phyloP scores from a whole-genome alignment of 257 asterid genomes.

The Haberlea rhodopensis region DNA sequence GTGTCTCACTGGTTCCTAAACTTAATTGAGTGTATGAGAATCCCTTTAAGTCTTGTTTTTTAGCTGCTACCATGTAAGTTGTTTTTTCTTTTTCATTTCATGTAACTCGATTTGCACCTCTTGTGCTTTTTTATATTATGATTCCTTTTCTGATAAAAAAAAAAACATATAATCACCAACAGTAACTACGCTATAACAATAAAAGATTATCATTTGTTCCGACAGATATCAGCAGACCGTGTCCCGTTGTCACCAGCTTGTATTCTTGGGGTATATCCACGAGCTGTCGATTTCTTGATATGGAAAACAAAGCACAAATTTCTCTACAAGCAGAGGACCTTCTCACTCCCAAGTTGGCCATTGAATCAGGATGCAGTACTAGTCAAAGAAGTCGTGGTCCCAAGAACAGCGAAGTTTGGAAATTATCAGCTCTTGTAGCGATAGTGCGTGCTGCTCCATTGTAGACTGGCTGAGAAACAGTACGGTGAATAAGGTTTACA shows the following conservation, averaged over 20 bases:
- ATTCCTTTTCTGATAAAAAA: too few relatives aligned
- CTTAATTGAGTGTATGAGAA: too few relatives aligned
- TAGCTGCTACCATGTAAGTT: too few relatives aligned
- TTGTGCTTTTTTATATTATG: too few relatives aligned
- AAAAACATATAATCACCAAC: background rate
- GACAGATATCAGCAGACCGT: background rate
- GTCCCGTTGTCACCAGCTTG: constrained; percentile 10
- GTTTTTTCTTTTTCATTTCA: too few relatives aligned
- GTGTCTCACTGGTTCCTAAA: too few relatives aligned
- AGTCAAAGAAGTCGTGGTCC: background rate
- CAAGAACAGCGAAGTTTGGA: constrained; percentile 21
- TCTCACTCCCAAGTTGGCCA: constrained; percentile 9
- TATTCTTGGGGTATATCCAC: background rate
- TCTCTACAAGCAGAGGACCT: constrained; percentile 11
- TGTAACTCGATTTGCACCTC: too few relatives aligned
- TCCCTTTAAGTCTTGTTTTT: too few relatives aligned
- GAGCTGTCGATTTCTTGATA: background rate
- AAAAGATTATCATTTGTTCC: too few relatives aligned
- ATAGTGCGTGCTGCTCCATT: constrained; percentile 23
- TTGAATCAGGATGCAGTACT: constrained; percentile 1
- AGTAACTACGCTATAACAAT: background rate
- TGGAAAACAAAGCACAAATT: constrained; percentile 2
- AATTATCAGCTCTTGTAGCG: constrained; percentile 14
- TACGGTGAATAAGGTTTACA: constrained; percentile 45
- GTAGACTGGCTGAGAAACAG: constrained; percentile 16